Base-by-base conservation (phyloP, 1,284 basidiomycete species). In the Malassezia restricta region DNA sequence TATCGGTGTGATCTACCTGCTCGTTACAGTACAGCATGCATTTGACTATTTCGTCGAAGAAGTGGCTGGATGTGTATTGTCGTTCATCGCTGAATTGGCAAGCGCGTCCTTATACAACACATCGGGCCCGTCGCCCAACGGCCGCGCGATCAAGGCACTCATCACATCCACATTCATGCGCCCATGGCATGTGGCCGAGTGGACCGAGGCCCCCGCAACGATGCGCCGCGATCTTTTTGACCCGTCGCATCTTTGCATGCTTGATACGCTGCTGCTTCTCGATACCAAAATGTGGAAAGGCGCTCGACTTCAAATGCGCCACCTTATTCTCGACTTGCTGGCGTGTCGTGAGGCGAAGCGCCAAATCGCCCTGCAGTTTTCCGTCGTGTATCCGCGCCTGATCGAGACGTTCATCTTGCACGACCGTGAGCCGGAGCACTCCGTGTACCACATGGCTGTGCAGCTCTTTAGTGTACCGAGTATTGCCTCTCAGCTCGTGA, bases 41-140 rank as follows among this genome's bases (percentile, higher is more conserved):
- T 84, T 85, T 64, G 89, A 95, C 66, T 85, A 86, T 0, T 95
- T 89, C 71, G 81, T 84, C 57, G 92, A 98, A 71, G 85, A 92
- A 68, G 79, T 90, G 14, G 82, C 82, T 6, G 83, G 82, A 1
- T 46, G 57, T 35, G 58, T 73, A 12, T 50, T 71, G 29, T 49
- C 51, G 43, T 61, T 67, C 43, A 40, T 73, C 44, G 56, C 65
- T 40, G 70, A 73, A 46, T 49, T 73, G 3, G 61, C 66, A 14
- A 62, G 66, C 46, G 60, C 56, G 43, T 58, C 65, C 15, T 49
- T 71, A 35, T 71, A 66, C 29, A 30, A 63, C 6, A 47, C 49
- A 0, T 12, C 55, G 42, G 24, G 32, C 15, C 15, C 27, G 27
- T 24, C 40, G 9, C 33, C 17, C 14, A 59, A 66, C 28, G 66